Base-by-base conservation (phyloP, 306 rosid species). In the Cucumis melo region DNA sequence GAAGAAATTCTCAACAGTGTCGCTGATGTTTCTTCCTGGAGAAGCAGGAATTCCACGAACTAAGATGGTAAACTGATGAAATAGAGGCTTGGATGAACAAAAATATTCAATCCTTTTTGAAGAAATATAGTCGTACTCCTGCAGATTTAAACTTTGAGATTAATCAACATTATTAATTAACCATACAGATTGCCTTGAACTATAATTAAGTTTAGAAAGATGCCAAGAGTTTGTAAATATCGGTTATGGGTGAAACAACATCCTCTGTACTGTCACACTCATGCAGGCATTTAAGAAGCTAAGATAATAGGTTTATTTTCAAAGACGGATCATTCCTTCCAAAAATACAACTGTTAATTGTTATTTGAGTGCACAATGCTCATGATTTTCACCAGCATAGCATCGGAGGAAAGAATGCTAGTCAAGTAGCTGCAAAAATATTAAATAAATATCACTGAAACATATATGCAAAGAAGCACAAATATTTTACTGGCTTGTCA, bases 31-130 rank as follows among this genome's bases (percentile, higher is more conserved):
- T 81, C 78, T 79, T 39, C 84, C 80, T 20, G 61, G 41, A 71
- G 93, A 79, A 75, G 78, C 78, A 29, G 98, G 96, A 67, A 91
- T 87, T 83, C 91, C 85, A 27, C 75, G 92, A 81, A 90, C 97
- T 83, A 93, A 81, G 85, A 93, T 74, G 41, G 97, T 87, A 87
- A 93, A 93, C 61, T 91, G 96, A 82, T 93, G 98, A 36, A 96
- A 97, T 79, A 87, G 93, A 61, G 96, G 98, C 79, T 90, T 64
- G 81, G 96, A 91, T 72, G 96, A 83, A 84, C 82, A 72, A 78
- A 93, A 93, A 83, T 88, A 91, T 63, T 90, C 90, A 24, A 86
- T 79, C 83, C 98, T 90, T 82, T 77, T 88, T 13, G 86, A 83
- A 78, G 96, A 85, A 73, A 93, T 83, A 81, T 88, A 84, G n/a